Evolutionary conservation across 805 yeast species (phyloP).

Genomic region (Sporopachydermia lactativora): DNA sequence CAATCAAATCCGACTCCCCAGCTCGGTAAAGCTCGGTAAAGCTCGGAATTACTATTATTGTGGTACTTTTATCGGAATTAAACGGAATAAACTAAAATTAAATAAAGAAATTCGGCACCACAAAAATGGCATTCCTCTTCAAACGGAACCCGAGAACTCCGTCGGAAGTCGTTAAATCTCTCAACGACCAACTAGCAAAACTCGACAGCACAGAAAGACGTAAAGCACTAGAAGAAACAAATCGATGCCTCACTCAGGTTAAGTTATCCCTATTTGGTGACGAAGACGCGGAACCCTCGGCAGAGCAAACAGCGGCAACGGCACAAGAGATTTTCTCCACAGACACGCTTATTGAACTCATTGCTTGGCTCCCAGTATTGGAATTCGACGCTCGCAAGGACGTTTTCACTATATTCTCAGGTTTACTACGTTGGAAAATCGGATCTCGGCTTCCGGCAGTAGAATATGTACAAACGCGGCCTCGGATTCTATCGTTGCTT

Average conservation of each 20-base stretch:
- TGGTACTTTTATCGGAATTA: too few species aligned
- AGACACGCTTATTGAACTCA: conserved; percentile 51
- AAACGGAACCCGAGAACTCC: conserved; percentile 87
- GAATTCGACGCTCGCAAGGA: conserved; percentile 89
- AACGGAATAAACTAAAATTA: too few species aligned
- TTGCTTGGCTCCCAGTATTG: conserved; percentile 44
- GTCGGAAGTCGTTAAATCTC: conserved; percentile 60
- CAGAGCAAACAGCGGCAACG: conserved; percentile 61
- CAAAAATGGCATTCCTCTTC: conserved; percentile 74
- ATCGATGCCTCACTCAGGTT: conserved; percentile 49
- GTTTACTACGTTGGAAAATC: conserved; percentile 63
- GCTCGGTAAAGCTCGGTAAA: too few species aligned
- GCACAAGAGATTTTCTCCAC: conserved; percentile 68
- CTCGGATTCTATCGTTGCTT: conserved; percentile 47
- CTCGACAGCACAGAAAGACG: conserved; percentile 30
- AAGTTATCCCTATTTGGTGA: conserved; percentile 58
- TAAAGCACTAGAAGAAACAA: conserved; percentile 58
- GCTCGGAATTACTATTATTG: too few species aligned
- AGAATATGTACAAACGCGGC: conserved; percentile 59
- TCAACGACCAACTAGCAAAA: conserved; percentile 60
- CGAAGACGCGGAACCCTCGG: conserved; percentile 33
- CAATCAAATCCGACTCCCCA: too few species aligned
- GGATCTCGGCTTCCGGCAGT: conserved; percentile 76
- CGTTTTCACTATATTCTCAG: conserved; percentile 56
- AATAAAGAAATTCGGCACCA: too few species aligned